A percentile compares a stretch with the other conserved stretches of the same genome.
Conservation (phyloP, 169 alveolate genomes). For the Plasmodium coatneyi region DNA sequence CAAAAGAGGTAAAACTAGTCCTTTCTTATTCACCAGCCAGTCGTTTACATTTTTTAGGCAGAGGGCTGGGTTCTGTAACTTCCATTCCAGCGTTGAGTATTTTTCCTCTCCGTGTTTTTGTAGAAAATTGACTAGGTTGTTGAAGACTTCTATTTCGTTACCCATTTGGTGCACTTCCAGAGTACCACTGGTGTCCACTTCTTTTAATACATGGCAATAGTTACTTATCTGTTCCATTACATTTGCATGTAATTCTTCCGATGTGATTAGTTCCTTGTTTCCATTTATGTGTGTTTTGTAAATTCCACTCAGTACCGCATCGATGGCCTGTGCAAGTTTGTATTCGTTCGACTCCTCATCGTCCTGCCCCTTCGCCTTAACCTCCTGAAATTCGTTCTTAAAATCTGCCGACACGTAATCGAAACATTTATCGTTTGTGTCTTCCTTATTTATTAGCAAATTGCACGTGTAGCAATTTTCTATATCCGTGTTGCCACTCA, state of each 20-base stretch:
- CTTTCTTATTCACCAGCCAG: too few species aligned
- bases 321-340: neutral
- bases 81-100: neutral
- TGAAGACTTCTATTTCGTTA: neutral
- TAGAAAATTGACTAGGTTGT: neutral
- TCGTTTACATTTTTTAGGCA: too few species aligned
- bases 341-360: slow-evolving; percentile 1
- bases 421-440: neutral
- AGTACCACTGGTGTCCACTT: slow-evolving; percentile 1
- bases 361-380: neutral
- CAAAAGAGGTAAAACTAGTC: neutral
- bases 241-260: neutral
- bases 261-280: neutral
- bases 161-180: neutral
- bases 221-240: neutral
- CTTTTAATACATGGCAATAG: neutral
- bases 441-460: neutral
- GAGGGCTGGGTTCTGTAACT: neutral
- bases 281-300: neutral
- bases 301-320: neutral
- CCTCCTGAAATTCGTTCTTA: neutral
- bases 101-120: neutral
- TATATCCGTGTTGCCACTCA: slow-evolving; percentile 37
- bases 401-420: neutral
- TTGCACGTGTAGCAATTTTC: slow-evolving; percentile 23